These are phyloP conservation scores for Vanrija sp. DNA, from an alignment of 1,284 basidiomycete genomes.

Conservation along the genomic window DNA sequence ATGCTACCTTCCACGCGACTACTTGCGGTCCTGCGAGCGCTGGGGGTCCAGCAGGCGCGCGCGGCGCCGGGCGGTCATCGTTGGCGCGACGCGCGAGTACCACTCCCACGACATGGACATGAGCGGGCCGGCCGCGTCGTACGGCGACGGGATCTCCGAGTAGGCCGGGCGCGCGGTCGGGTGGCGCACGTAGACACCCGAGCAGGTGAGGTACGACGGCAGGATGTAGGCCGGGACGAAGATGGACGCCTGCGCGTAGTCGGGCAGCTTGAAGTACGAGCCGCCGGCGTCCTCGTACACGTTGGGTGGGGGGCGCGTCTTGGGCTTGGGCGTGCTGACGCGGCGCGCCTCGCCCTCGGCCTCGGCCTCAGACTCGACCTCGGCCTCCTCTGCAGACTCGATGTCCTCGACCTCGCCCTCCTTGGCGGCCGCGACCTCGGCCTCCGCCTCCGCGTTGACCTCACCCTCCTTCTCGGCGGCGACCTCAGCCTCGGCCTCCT, in stretches of 20 bases:
- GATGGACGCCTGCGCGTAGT: conserved; percentile 82
- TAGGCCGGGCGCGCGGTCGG: conserved; percentile 89
- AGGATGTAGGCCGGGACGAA: conserved; percentile 97
- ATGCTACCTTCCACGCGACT: neutral
- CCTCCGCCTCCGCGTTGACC: conserved; percentile 7
- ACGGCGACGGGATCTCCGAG: conserved; percentile 89
- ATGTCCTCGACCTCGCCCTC: conserved; percentile 7
- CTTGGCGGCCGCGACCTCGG: conserved; percentile 12
- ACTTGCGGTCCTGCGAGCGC: conserved; percentile 32
- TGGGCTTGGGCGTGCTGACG: conserved; percentile 1
- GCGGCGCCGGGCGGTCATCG: conserved; percentile 62
- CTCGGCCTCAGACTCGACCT: conserved; percentile 12
- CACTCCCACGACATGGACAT: conserved; percentile 85
- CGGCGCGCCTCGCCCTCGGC: conserved; percentile 1
- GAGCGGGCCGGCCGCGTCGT: conserved; percentile 85
- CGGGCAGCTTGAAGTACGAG: conserved; percentile 71
- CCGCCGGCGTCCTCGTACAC: conserved; percentile 2
- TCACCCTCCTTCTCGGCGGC: conserved; percentile 5
- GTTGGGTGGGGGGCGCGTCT: neutral
- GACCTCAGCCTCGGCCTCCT: conserved; percentile 11
- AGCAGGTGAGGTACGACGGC: conserved; percentile 84
- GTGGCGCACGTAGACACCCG: conserved; percentile 88
- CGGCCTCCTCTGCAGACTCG: conserved; percentile 8
- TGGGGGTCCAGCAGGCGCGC: conserved; percentile 67
- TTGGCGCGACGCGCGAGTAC: conserved; percentile 63